Base-by-base conservation (phyloP, 2,329 filamentous ascomycete species). In the Claviceps sp. region DNA sequence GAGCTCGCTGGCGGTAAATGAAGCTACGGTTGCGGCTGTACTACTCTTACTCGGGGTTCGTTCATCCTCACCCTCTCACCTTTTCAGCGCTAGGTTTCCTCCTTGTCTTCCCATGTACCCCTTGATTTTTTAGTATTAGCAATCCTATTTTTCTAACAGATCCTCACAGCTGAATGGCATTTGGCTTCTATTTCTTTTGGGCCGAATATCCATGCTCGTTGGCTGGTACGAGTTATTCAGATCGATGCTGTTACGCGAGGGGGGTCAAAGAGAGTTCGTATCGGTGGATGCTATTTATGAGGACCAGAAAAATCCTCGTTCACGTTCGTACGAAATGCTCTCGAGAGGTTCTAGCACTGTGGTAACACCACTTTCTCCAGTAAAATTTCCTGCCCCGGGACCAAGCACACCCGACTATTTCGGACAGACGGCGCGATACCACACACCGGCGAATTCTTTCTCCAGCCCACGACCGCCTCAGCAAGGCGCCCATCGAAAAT, bases 171-270 rank as follows among this genome's bases (percentile, higher is more conserved):
- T 89, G 58, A 90, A 90, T 57, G 91, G 91, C 7, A 72, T 97
- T 47, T 95, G 91, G 82, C 80, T 86, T 48, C 76, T 94, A 53
- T 67, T 95, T 51, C 79, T 97, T 54, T 79, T 96, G 36, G 85
- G 86, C 40, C 84, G 90, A 50, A 82, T 79, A 65, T 84, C 86
- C n/a, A 94, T 97, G 83, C 73, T 94, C 52, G 78, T 74, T 3
- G 93, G 86, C 56, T 98, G 93, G 93, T 59, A 73, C 43, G 82
- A 94, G 26, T 69, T 90, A 43, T 66, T 82, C 58, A 71, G 66
- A 51, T 65, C 67, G 40, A 62, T 72, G 48, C 40, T 51, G 26
- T 37, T 13, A 5, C 68, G 80, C 54, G 67, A 70, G 38, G 70
- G 72, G 50, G 72, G 68, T 54, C 80, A 85, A 63, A 79, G 81